Evolutionary conservation across 1,139 yeast species (phyloP), one percentile per base, ranked within the genome.

Genomic region (Ogataea hybrid): DNA sequence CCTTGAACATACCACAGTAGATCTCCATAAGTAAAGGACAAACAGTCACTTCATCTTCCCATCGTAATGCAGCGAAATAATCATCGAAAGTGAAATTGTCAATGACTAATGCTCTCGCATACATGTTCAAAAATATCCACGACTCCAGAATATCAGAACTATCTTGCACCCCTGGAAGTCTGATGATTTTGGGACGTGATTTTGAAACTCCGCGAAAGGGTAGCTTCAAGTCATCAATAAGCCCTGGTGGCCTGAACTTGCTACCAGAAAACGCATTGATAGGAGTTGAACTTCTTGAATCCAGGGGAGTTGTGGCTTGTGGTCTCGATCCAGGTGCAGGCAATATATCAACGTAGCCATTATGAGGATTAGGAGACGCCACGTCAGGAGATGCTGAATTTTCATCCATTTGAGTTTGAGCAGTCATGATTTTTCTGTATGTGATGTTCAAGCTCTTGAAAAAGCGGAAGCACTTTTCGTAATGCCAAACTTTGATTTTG

Each of bases 21-120:
- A 87, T 73, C 61, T 84, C 95, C 53, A 81, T 79, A 35, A 86
- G 60, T 37, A 85, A 61, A 21, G 70, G 75, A 54, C 88, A 81
- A 9, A 73, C 71, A 10, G 65, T 58, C 18, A 67, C 71, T 33
- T 71, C 71, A 35, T 72, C 70, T 30, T 63, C 57, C 84, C 84
- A 77, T 10, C 72, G 71, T 65, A 87, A 67, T 2, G 84, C 81
- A 45, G 77, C 78, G 5, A 84, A 59, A 56, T 80, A 84, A 57
- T 85, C 94, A 62, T 87, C 95, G 65, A 84, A 84, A 0, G 94
- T 82, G 52, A 86, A 83, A 0, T 85, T 77, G 56, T 84, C 90
- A 16, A 87, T 67, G 12, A 74, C 62, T 37, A 85, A 65, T 1
- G 86, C 80, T 25, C 73, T 73, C 52, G 79, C 79, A 57, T 81